Evolutionary conservation across 1,139 yeast species (phyloP).

Genomic region (Pneumocystis wakefieldiae): DNA sequence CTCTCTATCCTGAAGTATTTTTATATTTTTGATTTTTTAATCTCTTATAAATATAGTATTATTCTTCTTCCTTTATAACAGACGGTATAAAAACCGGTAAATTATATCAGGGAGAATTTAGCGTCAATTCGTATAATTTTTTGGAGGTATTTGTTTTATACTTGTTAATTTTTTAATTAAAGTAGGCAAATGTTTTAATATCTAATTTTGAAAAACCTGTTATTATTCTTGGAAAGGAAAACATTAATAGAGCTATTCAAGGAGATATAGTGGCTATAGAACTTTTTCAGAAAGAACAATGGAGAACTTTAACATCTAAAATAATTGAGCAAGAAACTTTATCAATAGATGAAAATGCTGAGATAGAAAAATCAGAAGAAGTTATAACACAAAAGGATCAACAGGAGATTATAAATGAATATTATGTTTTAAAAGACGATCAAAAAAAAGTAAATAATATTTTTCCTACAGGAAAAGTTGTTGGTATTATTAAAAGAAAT

Average conservation of each 20-base stretch:
- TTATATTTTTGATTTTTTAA: not conserved
- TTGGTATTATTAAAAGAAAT: constrained; percentile 74
- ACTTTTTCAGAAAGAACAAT: constrained; percentile 65
- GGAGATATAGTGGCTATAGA: constrained; percentile 89
- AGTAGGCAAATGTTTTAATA: constrained; percentile 34
- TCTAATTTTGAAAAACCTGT: constrained; percentile 70
- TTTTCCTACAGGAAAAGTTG: constrained; percentile 86
- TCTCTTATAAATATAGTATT: constrained; percentile 28
- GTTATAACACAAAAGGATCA: constrained; percentile 14
- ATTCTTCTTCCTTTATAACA: constrained; percentile 63
- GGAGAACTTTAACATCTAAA: constrained; percentile 75
- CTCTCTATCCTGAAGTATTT: constrained; percentile 43
- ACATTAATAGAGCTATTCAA: constrained; percentile 77
- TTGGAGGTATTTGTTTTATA: constrained; percentile 50
- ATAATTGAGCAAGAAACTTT: constrained; percentile 61
- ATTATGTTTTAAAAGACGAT: constrained; percentile 37
- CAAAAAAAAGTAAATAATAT: constrained; percentile 42
- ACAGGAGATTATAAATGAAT: constrained; percentile 42
- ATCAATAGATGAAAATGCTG: constrained; percentile 38
- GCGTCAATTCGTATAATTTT: constrained; percentile 72
- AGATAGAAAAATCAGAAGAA: constrained; percentile 24
- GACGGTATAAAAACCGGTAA: constrained; percentile 86
- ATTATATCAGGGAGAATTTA: constrained; percentile 68
- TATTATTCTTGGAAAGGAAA: constrained; percentile 64
- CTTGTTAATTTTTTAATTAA: not conserved